A percentile compares a stretch with the other conserved stretches of the same genome.
These are phyloP conservation scores for Hevea brasiliensis DNA, from an alignment of 345 rosid genomes.

Conservation along the genomic window DNA sequence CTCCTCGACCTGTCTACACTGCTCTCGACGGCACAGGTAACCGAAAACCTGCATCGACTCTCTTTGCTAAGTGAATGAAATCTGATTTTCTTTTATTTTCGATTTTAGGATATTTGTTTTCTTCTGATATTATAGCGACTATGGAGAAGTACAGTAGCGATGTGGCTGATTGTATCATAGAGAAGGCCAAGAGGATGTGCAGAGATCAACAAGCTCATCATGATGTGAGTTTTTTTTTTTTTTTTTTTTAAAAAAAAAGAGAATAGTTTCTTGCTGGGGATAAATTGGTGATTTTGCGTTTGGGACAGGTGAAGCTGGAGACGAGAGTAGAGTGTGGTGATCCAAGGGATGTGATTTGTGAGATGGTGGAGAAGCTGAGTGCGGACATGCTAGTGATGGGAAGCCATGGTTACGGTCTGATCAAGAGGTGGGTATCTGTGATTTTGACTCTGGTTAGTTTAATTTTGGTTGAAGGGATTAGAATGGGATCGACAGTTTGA, in stretches of 20 bases:
- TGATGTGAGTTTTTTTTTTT: slow-evolving; percentile 23
- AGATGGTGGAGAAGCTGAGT: slow-evolving; percentile 43
- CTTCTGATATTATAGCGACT: slow-evolving; percentile 44
- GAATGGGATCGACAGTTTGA: too few relatives aligned
- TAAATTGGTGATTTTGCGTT: not conserved
- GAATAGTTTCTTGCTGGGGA: not conserved
- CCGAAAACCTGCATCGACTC: too few relatives aligned
- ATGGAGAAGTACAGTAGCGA: slow-evolving; percentile 48
- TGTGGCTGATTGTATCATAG: slow-evolving; percentile 43
- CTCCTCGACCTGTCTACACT: slow-evolving; percentile 35
- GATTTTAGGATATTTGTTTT: slow-evolving; percentile 54
- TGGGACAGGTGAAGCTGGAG: slow-evolving; percentile 51
- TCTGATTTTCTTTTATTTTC: not conserved
- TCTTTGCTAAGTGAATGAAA: too few relatives aligned
- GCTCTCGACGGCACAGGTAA: slow-evolving; percentile 55
- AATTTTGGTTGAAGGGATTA: too few relatives aligned
- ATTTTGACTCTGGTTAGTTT: too few relatives aligned
- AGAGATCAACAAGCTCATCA: slow-evolving; percentile 18
- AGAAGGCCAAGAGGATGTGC: slow-evolving; percentile 52
- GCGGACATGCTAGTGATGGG: slow-evolving; percentile 63
- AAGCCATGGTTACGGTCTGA: slow-evolving; percentile 58
- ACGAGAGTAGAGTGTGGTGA: slow-evolving; percentile 44
- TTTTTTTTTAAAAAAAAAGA: not conserved
- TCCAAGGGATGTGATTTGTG: slow-evolving; percentile 62
- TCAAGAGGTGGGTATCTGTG: slow-evolving; percentile 47